These are phyloP conservation scores for Daedaleopsis sinensis DNA, from an alignment of 768 basidiomycete species.

Conservation along the genomic window DNA sequence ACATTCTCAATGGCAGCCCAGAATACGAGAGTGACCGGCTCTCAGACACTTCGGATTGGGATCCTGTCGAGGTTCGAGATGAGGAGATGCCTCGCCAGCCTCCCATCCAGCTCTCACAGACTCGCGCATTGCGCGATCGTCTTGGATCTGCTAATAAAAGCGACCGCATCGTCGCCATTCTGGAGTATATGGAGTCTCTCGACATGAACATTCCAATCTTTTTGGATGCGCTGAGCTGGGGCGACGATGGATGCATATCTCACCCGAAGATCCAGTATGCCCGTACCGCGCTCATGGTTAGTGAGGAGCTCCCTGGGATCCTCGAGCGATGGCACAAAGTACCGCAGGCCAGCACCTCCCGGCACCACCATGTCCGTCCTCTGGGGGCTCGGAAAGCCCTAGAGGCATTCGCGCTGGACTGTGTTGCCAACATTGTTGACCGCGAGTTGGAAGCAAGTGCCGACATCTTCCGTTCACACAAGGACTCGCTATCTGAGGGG, in stretches of 20 bases:
- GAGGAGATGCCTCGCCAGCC: neutral
- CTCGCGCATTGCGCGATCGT: too few species aligned
- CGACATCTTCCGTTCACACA: too few species aligned
- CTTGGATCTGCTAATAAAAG: too few species aligned
- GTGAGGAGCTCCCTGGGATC: conserved; percentile 1
- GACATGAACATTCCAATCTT: too few species aligned
- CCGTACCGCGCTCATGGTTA: neutral
- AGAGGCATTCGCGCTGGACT: neutral
- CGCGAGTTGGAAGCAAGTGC: too few species aligned
- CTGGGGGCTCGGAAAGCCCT: neutral
- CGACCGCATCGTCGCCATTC: neutral
- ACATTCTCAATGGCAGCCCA: neutral
- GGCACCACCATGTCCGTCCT: neutral
- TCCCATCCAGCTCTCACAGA: neutral
- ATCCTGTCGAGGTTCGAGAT: neutral
- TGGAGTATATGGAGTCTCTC: neutral
- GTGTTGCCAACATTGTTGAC: neutral
- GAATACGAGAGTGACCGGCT: neutral
- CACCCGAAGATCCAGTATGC: neutral
- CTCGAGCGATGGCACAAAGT: conserved; percentile 2
- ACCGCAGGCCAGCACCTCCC: neutral
- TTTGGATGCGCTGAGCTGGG: too few species aligned
- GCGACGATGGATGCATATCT: too few species aligned
- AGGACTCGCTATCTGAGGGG: too few species aligned
- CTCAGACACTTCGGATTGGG: neutral